Percentiles rank a stretch among this genome's conserved stretches.
phyloP scores from a whole-genome alignment of 257 asterid species.

The Capsicum rhomboideum region DNA sequence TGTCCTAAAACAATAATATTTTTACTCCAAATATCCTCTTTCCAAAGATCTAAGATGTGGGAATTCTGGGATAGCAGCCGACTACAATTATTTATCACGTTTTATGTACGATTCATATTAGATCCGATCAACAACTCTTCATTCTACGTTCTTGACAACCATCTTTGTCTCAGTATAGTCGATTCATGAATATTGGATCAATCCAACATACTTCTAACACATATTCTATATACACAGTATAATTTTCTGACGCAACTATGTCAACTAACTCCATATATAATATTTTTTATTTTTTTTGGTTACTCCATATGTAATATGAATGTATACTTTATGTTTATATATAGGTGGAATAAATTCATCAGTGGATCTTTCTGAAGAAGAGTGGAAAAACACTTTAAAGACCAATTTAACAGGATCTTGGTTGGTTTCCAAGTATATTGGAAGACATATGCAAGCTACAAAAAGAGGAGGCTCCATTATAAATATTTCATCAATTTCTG shows the following conservation, averaged over 20 bases:
- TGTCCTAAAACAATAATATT: too few relatives aligned
- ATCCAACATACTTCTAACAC: not conserved
- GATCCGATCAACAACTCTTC: not conserved
- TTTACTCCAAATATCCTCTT: not conserved
- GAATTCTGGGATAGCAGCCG: too few relatives aligned
- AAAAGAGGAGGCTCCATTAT: constrained; percentile 41
- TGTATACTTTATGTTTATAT: not conserved
- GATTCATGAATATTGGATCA: not conserved
- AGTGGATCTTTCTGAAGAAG: constrained; percentile 36
- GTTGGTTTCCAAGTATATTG: constrained; percentile 47
- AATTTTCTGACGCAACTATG: not conserved
- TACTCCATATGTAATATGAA: not conserved
- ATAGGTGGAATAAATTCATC: constrained; percentile 30
- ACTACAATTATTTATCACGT: too few relatives aligned
- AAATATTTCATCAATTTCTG: constrained; percentile 49
- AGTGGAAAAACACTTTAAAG: constrained; percentile 24
- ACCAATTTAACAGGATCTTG: constrained; percentile 46
- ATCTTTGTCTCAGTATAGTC: not conserved
- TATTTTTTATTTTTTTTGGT: too few relatives aligned
- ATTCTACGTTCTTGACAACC: not conserved
- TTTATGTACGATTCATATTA: not conserved
- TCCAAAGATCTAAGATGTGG: not conserved
- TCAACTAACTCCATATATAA: too few relatives aligned
- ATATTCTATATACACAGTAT: not conserved
- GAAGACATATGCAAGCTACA: constrained; percentile 27